Conservation (phyloP, 2,329 filamentous ascomycete species). For the Fonsecaea nubica region DNA sequence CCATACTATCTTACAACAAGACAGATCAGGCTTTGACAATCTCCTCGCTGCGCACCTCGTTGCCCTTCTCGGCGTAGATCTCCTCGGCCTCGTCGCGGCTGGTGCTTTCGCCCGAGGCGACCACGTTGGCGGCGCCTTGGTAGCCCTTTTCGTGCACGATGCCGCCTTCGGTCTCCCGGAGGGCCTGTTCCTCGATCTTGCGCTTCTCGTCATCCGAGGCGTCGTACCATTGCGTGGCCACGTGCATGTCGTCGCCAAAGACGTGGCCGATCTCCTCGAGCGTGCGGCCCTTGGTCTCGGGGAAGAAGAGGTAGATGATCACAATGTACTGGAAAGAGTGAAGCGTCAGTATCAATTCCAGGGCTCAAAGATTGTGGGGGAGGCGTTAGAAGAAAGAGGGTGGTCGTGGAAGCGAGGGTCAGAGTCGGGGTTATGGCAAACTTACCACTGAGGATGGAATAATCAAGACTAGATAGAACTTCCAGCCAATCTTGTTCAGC, state of each 20-base stretch:
- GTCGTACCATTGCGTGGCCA: conserved; percentile 40
- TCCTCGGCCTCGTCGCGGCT: background rate
- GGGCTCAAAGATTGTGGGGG: background rate
- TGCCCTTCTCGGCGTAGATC: background rate
- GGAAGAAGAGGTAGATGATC: conserved; percentile 44
- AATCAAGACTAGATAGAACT: conserved; percentile 44
- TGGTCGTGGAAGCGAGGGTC: no score
- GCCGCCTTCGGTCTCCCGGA: conserved; percentile 29
- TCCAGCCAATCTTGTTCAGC: conserved; percentile 46
- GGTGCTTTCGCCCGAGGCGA: background rate
- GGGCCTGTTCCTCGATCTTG: conserved; percentile 28
- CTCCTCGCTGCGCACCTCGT: background rate
- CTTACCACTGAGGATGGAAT: conserved; percentile 34
- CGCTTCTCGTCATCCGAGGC: conserved; percentile 42
- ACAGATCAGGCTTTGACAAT: background rate
- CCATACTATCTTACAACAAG: no score
- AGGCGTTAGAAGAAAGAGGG: no score
- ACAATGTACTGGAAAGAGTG: conserved; percentile 65
- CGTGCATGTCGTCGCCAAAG: conserved; percentile 42
- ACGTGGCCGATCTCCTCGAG: conserved; percentile 45
- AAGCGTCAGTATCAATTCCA: conserved; percentile 65
- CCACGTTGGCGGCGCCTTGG: background rate
- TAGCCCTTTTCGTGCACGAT: conserved; percentile 24
- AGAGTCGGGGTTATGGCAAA: background rate
- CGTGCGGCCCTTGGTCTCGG: conserved; percentile 44